These are phyloP conservation scores for Penicillium canariense DNA, from an alignment of 495 filamentous ascomycete species.

Conservation along the genomic window DNA sequence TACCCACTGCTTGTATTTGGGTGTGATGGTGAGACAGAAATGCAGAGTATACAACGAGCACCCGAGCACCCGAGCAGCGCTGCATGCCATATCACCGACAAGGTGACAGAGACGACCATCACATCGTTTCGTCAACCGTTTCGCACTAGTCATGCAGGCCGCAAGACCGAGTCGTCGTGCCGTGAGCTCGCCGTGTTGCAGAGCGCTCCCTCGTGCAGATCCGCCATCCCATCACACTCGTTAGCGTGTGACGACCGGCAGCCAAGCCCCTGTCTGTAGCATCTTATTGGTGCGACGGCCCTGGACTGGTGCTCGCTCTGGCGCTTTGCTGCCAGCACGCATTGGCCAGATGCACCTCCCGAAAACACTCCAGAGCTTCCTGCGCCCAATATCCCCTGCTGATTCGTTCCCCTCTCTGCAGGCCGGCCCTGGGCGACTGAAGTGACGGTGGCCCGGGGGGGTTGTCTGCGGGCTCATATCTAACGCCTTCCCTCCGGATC, in stretches of 20 bases:
- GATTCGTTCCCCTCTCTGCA: constrained; percentile 40
- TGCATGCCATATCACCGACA: constrained; percentile 1
- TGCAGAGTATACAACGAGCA: not conserved
- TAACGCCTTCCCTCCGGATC: constrained; percentile 26
- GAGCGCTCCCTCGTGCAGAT: constrained; percentile 34
- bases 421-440: constrained; percentile 21
- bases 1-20: not conserved
- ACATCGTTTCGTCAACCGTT: constrained; percentile 18
- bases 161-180: constrained; percentile 7
- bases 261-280: constrained; percentile 18
- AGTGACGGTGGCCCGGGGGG: constrained; percentile 17
- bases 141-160: constrained; percentile 5
- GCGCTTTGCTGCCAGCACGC: constrained; percentile 39
- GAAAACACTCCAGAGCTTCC: constrained; percentile 28
- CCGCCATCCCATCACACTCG: constrained; percentile 35
- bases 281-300: constrained; percentile 36
- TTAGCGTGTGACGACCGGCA: constrained; percentile 43
- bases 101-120: constrained; percentile 13
- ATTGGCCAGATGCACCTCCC: constrained; percentile 44
- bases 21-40: not conserved
- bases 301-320: constrained; percentile 26
- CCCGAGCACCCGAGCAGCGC: not conserved
- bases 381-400: constrained; percentile 17
- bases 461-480: constrained; percentile 26
- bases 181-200: constrained; percentile 20